Evolutionary conservation across 148 eudicot species (phyloP).

Genomic region (Oxyria digyna): DNA sequence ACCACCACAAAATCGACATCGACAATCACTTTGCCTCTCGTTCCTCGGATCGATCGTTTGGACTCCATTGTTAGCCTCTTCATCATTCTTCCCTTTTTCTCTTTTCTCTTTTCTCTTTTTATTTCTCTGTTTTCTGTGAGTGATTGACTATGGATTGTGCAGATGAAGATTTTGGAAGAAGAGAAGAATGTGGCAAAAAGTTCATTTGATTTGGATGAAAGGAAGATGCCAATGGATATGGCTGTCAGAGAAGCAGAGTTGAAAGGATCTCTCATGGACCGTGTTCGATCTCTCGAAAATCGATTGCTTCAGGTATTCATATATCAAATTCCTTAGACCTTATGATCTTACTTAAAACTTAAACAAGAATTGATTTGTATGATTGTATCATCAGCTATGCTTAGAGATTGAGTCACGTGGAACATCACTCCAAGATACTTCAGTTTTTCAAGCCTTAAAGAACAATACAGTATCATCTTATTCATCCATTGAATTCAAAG

Average conservation of each 20-base stretch:
- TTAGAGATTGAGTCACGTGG: slow-evolving; percentile 21
- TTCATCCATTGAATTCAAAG: too few relatives aligned
- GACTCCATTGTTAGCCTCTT: slow-evolving; percentile 24
- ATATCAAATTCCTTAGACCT: background rate
- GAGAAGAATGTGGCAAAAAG: slow-evolving; percentile 23
- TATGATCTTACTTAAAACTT: background rate
- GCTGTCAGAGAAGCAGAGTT: slow-evolving; percentile 33
- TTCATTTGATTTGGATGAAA: too few relatives aligned
- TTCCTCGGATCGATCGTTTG: slow-evolving; percentile 31
- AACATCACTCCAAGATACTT: slow-evolving; percentile 10
- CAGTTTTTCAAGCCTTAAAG: background rate
- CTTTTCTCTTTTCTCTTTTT: background rate
- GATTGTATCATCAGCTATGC: slow-evolving; percentile 20
- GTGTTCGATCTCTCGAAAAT: slow-evolving; percentile 30
- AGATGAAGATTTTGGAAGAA: slow-evolving; percentile 24
- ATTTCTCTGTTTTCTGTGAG: too few relatives aligned
- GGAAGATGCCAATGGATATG: too few relatives aligned
- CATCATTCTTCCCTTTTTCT: background rate
- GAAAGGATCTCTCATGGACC: slow-evolving; percentile 36
- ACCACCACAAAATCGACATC: background rate
- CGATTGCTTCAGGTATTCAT: slow-evolving; percentile 26
- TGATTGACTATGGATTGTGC: background rate
- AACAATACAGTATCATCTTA: too few relatives aligned
- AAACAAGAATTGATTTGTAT: background rate
- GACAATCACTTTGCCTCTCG: slow-evolving; percentile 16